Evolutionary conservation across 2,329 filamentous ascomycete genomes (phyloP).

Genomic region (Tolypocladium amazonense): DNA sequence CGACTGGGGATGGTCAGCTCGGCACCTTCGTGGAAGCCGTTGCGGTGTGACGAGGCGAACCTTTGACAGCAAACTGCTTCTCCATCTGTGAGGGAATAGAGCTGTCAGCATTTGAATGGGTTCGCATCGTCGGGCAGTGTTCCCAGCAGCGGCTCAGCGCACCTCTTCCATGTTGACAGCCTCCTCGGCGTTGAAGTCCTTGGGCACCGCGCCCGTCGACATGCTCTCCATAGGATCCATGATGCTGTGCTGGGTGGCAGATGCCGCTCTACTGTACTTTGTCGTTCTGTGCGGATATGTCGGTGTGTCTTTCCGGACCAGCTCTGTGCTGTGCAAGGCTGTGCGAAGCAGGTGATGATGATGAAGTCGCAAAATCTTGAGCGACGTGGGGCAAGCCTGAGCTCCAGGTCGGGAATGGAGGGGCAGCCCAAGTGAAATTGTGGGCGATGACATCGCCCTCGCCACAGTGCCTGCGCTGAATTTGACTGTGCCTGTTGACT

Average conservation of each 20-base stretch:
- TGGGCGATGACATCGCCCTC: not conserved
- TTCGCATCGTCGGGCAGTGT: not conserved
- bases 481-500: not conserved
- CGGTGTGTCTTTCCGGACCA: not conserved
- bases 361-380: not conserved
- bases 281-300: not conserved
- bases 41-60: constrained; percentile 27
- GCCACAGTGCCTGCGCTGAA: not conserved
- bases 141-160: constrained; percentile 15
- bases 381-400: not conserved
- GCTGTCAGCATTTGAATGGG: constrained; percentile 1
- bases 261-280: not conserved
- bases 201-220: constrained; percentile 29
- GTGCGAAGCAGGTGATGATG: not conserved
- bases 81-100: constrained; percentile 58
- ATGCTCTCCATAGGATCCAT: constrained; percentile 31
- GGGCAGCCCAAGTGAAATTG: not conserved
- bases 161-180: constrained; percentile 46
- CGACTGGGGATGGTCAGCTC: constrained; percentile 36
- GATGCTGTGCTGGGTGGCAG: constrained; percentile 2
- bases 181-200: constrained; percentile 49
- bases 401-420: not conserved
- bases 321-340: not conserved
- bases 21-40: not conserved
- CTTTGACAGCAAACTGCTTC: constrained; percentile 98